Conservation (phyloP, 352 stramenopile species). For the Globisporangium sylvaticum region DNA sequence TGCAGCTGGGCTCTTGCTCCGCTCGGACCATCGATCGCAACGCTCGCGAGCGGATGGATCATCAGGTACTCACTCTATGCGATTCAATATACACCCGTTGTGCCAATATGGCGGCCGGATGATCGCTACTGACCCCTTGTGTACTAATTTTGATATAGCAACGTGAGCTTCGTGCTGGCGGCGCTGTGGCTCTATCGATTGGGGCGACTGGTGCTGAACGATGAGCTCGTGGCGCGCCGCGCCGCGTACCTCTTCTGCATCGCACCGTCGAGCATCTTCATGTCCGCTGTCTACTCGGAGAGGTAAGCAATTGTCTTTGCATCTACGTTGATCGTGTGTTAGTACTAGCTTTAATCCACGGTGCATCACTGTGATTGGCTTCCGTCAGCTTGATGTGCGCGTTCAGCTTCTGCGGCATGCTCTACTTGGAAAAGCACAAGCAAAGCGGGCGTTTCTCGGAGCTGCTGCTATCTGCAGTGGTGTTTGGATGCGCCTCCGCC, state of each 20-base stretch:
- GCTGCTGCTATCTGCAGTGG: conserved; percentile 33
- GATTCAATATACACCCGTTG: neutral
- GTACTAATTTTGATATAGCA: conserved; percentile 26
- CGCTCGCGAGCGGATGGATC: conserved; percentile 47
- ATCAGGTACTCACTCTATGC: conserved; percentile 27
- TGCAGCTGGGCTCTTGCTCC: conserved; percentile 20
- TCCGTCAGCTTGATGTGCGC: conserved; percentile 61
- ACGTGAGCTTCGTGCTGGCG: conserved; percentile 67
- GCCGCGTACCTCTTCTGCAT: conserved; percentile 78
- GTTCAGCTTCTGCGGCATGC: conserved; percentile 77
- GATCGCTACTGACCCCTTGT: neutral
- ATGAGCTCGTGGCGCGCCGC: conserved; percentile 50
- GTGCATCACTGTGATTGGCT: neutral
- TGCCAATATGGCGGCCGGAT: neutral
- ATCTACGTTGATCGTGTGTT: neutral
- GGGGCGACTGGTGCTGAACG: conserved; percentile 42
- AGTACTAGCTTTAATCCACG: neutral
- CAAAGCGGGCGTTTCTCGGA: conserved; percentile 21
- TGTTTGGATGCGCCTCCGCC: conserved; percentile 62
- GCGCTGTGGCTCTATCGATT: conserved; percentile 71
- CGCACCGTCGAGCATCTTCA: conserved; percentile 76
- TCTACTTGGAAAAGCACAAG: conserved; percentile 40
- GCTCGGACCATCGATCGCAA: conserved; percentile 12
- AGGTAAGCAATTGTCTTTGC: conserved; percentile 26
- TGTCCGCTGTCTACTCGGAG: conserved; percentile 78